phyloP scores from a whole-genome alignment of 2,329 filamentous ascomycete genomes.

The Albophoma yamanashiensis region DNA sequence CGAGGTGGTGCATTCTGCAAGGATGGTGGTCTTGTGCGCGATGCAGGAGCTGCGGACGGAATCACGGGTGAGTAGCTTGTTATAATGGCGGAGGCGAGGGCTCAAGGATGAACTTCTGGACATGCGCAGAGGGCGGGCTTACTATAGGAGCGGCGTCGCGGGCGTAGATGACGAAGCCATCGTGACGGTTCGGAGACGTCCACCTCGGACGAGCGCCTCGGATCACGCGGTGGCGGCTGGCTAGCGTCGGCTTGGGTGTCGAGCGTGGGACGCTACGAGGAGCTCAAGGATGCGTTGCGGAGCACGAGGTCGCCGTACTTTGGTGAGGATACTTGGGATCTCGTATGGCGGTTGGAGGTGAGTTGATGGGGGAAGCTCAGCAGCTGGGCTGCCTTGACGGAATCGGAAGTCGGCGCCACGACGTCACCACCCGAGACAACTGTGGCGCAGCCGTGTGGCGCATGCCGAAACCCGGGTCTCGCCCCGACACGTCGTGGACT shows the following conservation, averaged over 20 bases:
- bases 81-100: background rate
- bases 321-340: background rate
- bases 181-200: conserved; percentile 3
- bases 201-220: background rate
- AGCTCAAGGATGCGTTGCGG: background rate
- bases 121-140: conserved; percentile 20
- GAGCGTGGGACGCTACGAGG: background rate
- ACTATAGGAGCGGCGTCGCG: conserved; percentile 65
- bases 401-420: background rate
- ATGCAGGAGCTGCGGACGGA: conserved; percentile 65
- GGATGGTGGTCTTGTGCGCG: conserved; percentile 84
- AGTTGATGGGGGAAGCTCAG: background rate
- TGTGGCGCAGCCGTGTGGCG: background rate
- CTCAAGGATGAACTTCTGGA: background rate
- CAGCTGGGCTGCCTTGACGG: background rate
- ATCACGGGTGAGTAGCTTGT: background rate
- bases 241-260: background rate
- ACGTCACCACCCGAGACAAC: background rate
- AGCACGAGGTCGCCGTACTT: background rate
- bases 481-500: too few species aligned
- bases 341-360: background rate
- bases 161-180: conserved; percentile 65
- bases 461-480: background rate
- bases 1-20: conserved; percentile 83
- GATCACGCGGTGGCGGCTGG: background rate